phyloP scores from a whole-genome alignment of 2,329 filamentous ascomycete species.

The Cercospora berteroae region DNA sequence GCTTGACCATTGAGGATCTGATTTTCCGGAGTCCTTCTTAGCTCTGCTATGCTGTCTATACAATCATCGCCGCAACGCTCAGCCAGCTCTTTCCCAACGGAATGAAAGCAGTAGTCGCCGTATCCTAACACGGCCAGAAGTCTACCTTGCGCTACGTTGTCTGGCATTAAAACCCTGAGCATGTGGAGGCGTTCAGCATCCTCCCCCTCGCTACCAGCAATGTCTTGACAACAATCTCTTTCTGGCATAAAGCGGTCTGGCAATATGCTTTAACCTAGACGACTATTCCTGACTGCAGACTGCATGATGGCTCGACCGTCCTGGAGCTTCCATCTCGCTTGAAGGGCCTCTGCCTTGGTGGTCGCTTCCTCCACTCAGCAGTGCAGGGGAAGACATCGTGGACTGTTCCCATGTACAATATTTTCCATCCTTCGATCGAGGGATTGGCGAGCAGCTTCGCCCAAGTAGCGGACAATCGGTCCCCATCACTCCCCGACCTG shows the following conservation, averaged over 20 bases:
- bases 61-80: not conserved
- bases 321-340: not conserved
- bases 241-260: slow-evolving; percentile 30
- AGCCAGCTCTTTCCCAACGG: not conserved
- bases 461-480: not conserved
- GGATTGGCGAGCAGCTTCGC: not conserved
- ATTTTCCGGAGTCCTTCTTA: not conserved
- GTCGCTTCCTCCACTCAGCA: not conserved
- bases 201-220: not conserved
- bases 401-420: not conserved
- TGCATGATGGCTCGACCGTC: not conserved
- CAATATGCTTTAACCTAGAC: not conserved
- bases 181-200: not conserved
- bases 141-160: not conserved
- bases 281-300: not conserved
- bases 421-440: not conserved
- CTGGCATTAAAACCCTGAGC: not conserved
- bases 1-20: not conserved
- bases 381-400: not conserved
- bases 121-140: not conserved
- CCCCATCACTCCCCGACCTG: not conserved
- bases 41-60: not conserved
- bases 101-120: not conserved
- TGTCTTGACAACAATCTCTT: not conserved
- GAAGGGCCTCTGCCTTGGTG: not conserved